phyloP scores from a whole-genome alignment of 176 grass and related monocot genomes.

The Elaeis guineensis region DNA sequence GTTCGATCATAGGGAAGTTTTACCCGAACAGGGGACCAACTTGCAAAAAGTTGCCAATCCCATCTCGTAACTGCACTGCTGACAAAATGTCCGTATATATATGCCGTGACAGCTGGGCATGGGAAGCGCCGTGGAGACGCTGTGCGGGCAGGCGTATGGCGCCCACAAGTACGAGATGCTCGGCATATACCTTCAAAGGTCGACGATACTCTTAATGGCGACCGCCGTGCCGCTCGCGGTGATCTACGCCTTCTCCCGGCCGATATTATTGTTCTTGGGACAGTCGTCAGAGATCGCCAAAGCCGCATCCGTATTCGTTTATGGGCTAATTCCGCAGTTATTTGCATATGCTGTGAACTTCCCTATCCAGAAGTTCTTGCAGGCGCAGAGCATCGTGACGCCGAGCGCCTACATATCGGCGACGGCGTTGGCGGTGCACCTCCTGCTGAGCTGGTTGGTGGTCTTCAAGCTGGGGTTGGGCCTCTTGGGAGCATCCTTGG shows the following conservation, averaged over 20 bases:
- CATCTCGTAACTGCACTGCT: too few species aligned
- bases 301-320: conserved; percentile 29
- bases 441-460: too few species aligned
- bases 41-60: too few species aligned
- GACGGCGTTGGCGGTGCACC: neutral
- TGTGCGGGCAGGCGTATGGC: conserved; percentile 38
- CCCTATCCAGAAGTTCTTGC: conserved; percentile 43
- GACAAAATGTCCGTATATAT: neutral
- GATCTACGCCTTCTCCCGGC: conserved; percentile 40
- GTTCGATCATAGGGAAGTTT: too few species aligned
- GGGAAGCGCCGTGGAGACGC: conserved; percentile 36
- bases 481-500: conserved; percentile 59
- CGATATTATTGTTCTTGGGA: conserved; percentile 23
- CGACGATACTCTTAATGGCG: conserved; percentile 59
- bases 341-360: conserved; percentile 64
- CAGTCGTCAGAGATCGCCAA: conserved; percentile 32
- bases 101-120: conserved; percentile 21
- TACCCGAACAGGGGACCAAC: too few species aligned
- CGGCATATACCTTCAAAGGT: conserved; percentile 73
- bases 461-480: conserved; percentile 37
- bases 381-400: conserved; percentile 37
- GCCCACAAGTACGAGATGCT: conserved; percentile 33
- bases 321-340: conserved; percentile 39
- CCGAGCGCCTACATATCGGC: conserved; percentile 35
- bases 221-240: conserved; percentile 43